Evolutionary conservation across 371 early-diverging fungal genomes (phyloP).

Genomic region (Gilbertella persicaria): DNA sequence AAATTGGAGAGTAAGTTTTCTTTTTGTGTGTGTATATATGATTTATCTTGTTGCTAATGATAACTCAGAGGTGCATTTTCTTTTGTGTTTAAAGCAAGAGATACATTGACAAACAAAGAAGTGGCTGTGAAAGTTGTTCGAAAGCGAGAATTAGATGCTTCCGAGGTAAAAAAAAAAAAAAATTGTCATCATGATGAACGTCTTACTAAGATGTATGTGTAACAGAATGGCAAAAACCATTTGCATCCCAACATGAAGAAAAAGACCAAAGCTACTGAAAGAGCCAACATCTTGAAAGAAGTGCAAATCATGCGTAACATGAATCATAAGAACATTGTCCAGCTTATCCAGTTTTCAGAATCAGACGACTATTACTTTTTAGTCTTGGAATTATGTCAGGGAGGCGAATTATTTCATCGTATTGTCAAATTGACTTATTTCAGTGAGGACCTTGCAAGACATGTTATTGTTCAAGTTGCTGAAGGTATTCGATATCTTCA

Average conservation of each 20-base stretch:
- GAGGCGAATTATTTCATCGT: constrained; percentile 88
- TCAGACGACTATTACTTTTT: constrained; percentile 71
- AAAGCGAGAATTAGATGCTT: constrained; percentile 59
- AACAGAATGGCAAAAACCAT: constrained; percentile 32
- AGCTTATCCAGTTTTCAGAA: constrained; percentile 71
- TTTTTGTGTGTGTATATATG: constrained; percentile 3
- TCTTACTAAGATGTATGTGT: constrained; percentile 24
- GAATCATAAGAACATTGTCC: constrained; percentile 79
- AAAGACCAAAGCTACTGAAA: constrained; percentile 44
- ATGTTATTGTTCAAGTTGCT: constrained; percentile 89
- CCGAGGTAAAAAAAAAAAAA: constrained; percentile 39
- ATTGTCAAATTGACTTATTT: constrained; percentile 83
- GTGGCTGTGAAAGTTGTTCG: constrained; percentile 86
- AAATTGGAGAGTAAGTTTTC: constrained; percentile 72
- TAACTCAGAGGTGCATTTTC: constrained; percentile 74
- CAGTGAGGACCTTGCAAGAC: constrained; percentile 75
- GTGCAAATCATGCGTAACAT: constrained; percentile 84
- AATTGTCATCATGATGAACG: not conserved
- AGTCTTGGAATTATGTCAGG: constrained; percentile 81
- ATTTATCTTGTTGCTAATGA: not conserved
- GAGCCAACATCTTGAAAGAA: constrained; percentile 85
- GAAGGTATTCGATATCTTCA: constrained; percentile 90
- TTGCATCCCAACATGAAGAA: constrained; percentile 47
- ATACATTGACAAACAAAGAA: constrained; percentile 52
- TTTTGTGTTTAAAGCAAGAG: constrained; percentile 72